Percentiles rank a stretch among this genome's conserved stretches.
Conservation (phyloP, 23 red algal species). For the Gracilaria caudata region DNA sequence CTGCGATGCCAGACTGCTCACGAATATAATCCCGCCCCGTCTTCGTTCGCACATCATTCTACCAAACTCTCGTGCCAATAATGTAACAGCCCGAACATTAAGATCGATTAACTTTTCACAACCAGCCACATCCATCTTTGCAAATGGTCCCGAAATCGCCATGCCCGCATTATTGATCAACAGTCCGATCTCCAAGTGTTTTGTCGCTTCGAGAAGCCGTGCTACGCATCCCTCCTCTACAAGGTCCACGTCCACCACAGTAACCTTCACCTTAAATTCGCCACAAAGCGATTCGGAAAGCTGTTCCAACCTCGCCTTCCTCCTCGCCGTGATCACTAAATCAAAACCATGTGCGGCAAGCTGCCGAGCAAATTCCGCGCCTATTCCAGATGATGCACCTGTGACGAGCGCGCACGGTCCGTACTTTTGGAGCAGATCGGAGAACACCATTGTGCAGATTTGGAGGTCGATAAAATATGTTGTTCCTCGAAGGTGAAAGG, state of each 20-base stretch:
- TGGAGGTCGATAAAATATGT: background rate
- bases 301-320: conserved; percentile 50
- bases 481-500: too few relatives aligned
- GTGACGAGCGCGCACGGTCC: conserved; percentile 94
- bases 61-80: conserved; percentile 19
- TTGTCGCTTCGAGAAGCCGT: conserved; percentile 5
- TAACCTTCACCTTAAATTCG: background rate
- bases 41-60: conserved; percentile 5
- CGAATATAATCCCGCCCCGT: conserved; percentile 51
- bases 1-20: conserved; percentile 30
- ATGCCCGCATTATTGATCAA: conserved; percentile 66
- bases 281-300: conserved; percentile 39
- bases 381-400: conserved; percentile 93
- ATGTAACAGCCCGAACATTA: conserved; percentile 35
- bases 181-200: conserved; percentile 38
- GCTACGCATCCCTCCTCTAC: background rate
- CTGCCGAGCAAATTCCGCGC: conserved; percentile 86
- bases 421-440: conserved; percentile 26
- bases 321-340: conserved; percentile 83
- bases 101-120: conserved; percentile 16
- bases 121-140: background rate
- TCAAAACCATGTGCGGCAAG: conserved; percentile 66
- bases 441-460: background rate
- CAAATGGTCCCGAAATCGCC: conserved; percentile 20
- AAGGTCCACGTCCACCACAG: conserved; percentile 31